phyloP scores from a whole-genome alignment of 331 rosid genomes.

The Stylosanthes scabra region DNA sequence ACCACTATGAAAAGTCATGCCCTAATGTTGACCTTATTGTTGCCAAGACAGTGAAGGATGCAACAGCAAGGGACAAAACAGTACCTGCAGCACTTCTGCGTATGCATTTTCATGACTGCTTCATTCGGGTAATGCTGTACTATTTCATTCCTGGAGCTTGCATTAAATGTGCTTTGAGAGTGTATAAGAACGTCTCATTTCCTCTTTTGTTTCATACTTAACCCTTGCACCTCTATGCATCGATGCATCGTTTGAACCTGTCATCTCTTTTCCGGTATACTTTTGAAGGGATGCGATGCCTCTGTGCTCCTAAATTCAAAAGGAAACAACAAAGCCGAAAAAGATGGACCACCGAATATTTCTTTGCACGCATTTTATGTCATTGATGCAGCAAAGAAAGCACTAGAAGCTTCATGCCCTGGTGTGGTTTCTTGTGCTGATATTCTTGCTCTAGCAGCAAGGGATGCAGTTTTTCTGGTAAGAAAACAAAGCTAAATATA shows the following conservation, averaged over 20 bases:
- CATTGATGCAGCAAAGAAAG: constrained; percentile 67
- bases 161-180: too few relatives aligned
- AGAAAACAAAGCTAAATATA: constrained; percentile 12
- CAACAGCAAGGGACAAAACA: constrained; percentile 57
- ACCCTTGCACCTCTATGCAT: background rate
- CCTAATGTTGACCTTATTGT: constrained; percentile 59
- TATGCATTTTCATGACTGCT: constrained; percentile 88
- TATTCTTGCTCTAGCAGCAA: constrained; percentile 74
- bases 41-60: constrained; percentile 48
- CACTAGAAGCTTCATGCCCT: constrained; percentile 60
- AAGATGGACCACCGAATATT: constrained; percentile 78
- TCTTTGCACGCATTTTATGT: constrained; percentile 84
- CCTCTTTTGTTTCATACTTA: constrained; percentile 14
- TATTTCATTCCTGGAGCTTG: background rate
- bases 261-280: background rate
- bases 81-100: constrained; percentile 83
- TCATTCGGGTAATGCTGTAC: constrained; percentile 63
- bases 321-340: constrained; percentile 75
- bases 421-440: constrained; percentile 76
- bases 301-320: constrained; percentile 78
- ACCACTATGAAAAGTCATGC: constrained; percentile 76
- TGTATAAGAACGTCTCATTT: background rate
- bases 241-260: constrained; percentile 7
- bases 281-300: constrained; percentile 76
- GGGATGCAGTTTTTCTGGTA: constrained; percentile 66